phyloP scores from a whole-genome alignment of 78 protist species.

The Bodo saltans region DNA sequence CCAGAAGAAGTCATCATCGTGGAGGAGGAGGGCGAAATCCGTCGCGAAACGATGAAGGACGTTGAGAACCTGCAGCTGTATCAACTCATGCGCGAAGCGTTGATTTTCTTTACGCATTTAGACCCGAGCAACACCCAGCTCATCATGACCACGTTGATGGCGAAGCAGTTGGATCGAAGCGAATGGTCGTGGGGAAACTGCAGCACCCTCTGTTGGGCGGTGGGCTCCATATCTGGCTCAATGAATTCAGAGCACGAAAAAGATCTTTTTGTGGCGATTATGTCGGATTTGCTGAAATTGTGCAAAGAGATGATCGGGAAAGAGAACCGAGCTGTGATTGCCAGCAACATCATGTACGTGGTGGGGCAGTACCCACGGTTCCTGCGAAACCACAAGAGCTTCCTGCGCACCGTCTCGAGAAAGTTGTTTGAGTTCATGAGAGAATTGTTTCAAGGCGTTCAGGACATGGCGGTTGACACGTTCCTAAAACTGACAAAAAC shows the following conservation, averaged over 20 bases:
- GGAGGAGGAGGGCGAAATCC: conserved; percentile 91
- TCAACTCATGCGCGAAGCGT: conserved; percentile 52
- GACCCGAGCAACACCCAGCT: conserved; percentile 83
- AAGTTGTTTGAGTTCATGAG: conserved; percentile 99
- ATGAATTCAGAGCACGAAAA: conserved; percentile 86
- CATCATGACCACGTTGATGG: conserved; percentile 78
- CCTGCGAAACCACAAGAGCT: conserved; percentile 94
- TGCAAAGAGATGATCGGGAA: conserved; percentile 85
- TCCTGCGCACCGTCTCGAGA: conserved; percentile 93
- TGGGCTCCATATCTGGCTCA: conserved; percentile 97
- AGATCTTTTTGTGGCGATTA: conserved; percentile 93
- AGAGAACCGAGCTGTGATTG: conserved; percentile 98
- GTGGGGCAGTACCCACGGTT: conserved; percentile 99
- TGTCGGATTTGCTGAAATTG: conserved; percentile 89
- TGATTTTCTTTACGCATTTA: conserved; percentile 88
- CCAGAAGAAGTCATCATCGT: conserved; percentile 97
- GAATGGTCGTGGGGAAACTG: conserved; percentile 74
- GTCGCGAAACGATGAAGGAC: conserved; percentile 82
- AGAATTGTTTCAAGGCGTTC: conserved; percentile 96
- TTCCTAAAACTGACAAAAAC: conserved; percentile 93
- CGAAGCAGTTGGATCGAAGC: conserved; percentile 33
- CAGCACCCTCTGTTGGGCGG: conserved; percentile 98
- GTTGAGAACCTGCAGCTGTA: conserved; percentile 40
- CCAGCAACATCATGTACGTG: conserved; percentile 98
- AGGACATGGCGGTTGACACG: conserved; percentile 97